These are phyloP conservation scores for Hevea brasiliensis DNA, from an alignment of 345 rosid genomes.

Conservation along the genomic window DNA sequence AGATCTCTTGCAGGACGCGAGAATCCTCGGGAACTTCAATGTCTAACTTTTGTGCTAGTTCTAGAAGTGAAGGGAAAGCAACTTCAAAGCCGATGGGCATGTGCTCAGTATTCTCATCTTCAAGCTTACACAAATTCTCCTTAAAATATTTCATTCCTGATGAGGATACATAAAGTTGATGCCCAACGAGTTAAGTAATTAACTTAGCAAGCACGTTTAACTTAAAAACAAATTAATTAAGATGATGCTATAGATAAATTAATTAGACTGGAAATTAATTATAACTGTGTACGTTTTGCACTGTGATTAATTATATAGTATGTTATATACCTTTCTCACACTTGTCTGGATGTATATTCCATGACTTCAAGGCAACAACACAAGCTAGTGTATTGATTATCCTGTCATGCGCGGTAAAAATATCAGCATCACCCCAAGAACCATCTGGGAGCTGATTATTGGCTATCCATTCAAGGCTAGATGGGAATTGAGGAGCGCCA, in stretches of 20 bases:
- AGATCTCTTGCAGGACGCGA: slow-evolving; percentile 50
- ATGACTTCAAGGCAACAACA: slow-evolving; percentile 69
- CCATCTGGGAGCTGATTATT: slow-evolving; percentile 80
- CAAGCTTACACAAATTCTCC: slow-evolving; percentile 60
- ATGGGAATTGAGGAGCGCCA: slow-evolving; percentile 73
- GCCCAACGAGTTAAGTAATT: no score
- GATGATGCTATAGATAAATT: no score
- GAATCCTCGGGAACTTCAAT: slow-evolving; percentile 62
- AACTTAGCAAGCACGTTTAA: no score
- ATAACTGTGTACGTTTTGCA: no score
- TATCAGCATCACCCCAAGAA: slow-evolving; percentile 80
- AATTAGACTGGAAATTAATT: no score
- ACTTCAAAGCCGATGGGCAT: slow-evolving; percentile 98
- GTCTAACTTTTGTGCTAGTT: slow-evolving; percentile 52
- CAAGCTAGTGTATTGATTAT: slow-evolving; percentile 84
- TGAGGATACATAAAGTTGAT: no score
- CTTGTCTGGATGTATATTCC: slow-evolving; percentile 72
- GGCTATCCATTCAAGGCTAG: slow-evolving; percentile 75
- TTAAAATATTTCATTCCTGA: slow-evolving; percentile 65
- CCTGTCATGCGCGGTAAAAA: slow-evolving; percentile 77
- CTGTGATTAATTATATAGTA: no score
- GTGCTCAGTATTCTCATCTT: slow-evolving; percentile 70
- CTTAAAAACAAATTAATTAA: no score
- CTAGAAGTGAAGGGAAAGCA: slow-evolving; percentile 83
- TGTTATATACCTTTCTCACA: slow-evolving; percentile 50